Conservation (phyloP, 768 basidiomycete genomes). For the Lactarius sp. region DNA sequence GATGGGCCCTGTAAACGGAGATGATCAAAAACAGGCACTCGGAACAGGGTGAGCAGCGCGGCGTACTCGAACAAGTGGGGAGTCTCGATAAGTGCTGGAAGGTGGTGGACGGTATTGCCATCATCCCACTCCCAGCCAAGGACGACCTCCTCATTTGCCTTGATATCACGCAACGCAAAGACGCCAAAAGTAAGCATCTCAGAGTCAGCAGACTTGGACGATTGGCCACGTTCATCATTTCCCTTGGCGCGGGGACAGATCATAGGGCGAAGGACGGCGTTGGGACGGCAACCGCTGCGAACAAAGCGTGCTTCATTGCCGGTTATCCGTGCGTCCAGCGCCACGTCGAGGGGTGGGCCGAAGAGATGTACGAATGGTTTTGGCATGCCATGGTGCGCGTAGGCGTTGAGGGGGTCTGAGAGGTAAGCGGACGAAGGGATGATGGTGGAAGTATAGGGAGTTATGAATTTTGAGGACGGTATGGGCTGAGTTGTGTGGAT, state of each 20-base stretch:
- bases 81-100: slow-evolving; percentile 61
- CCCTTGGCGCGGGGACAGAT: slow-evolving; percentile 33
- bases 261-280: slow-evolving; percentile 43
- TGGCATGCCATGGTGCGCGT: slow-evolving; percentile 74
- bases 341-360: slow-evolving; percentile 70
- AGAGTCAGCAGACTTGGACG: slow-evolving; percentile 25
- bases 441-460: slow-evolving; percentile 60
- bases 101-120: slow-evolving; percentile 71
- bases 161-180: slow-evolving; percentile 72
- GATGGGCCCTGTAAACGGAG: slow-evolving; percentile 37
- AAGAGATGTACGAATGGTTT: slow-evolving; percentile 80
- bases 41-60: slow-evolving; percentile 28
- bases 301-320: slow-evolving; percentile 63
- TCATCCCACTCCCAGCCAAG: slow-evolving; percentile 98
- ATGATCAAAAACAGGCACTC: slow-evolving; percentile 4
- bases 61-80: slow-evolving; percentile 53
- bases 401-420: slow-evolving; percentile 79
- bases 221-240: slow-evolving; percentile 24
- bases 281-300: slow-evolving; percentile 52
- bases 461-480: slow-evolving; percentile 49
- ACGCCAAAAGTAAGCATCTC: slow-evolving; percentile 65
- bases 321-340: slow-evolving; percentile 71
- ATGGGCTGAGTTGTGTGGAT: slow-evolving; percentile 61
- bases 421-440: slow-evolving; percentile 66
- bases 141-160: slow-evolving; percentile 78